Base-by-base conservation (phyloP, 1,139 yeast species). In the Meyerozyma elateridarum region DNA sequence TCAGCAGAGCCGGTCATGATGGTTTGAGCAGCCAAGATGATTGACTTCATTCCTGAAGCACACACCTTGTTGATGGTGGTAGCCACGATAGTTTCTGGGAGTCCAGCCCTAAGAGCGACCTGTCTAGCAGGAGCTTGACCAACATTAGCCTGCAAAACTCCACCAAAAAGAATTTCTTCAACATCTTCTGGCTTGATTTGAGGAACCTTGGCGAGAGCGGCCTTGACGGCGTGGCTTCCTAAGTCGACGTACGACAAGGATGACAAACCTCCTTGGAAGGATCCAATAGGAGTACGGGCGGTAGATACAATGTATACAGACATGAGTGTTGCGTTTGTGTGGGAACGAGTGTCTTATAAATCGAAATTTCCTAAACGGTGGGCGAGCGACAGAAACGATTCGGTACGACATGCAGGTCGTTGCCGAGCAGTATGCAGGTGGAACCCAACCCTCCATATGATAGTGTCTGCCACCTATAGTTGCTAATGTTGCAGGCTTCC, bases 41-140 rank as follows among this genome's bases (percentile, higher is more conserved):
- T 77, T 25, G 96, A 79, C 69, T 91, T 91, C 79, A 89, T 72
- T 46, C 96, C 97, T 13, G 95, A 84, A 27, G 98, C 96, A 70
- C 98, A 91, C 36, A 91, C 97, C 68, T 91, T 91, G 76, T 91
- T 91, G 46, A 91, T 75, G 35, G 96, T 83, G 37, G 96, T 76
- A 38, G 96, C 94, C 31, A 87, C 82, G 34, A 85, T 77, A 40
- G 75, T 65, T 44, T 81, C 77, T 31, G 87, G 74, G 34, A 91
- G 70, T 15, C 97, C 97, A 16, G 97, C 85, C 56, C 80, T 83
- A 46, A 89, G 55, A 12, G 96, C 96, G 36, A 91, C 97, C 66
- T 91, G 98, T 63, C 97, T 83, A 28, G 97, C 98, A 30, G 97
- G 97, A 41, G 91, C 91, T 65, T 91, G 98, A 42, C 98, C 98